Evolutionary conservation across 352 stramenopile species (phyloP).

Genomic region (Pythium brachiatum): DNA sequence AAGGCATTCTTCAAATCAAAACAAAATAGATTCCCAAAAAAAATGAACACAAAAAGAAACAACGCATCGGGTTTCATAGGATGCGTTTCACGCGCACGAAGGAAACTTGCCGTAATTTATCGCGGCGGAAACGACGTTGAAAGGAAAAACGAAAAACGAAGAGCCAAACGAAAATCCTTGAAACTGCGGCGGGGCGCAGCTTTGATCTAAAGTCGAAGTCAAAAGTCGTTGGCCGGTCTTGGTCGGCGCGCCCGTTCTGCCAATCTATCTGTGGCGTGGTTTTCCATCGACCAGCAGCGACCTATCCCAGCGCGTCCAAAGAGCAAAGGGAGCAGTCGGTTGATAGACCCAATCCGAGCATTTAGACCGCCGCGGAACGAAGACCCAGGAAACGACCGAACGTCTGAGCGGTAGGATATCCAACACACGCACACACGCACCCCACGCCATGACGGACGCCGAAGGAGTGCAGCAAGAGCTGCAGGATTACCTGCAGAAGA

Average conservation of each 20-base stretch:
- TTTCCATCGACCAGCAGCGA: slow-evolving; percentile 21
- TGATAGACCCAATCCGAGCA: not conserved
- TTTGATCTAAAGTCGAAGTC: slow-evolving; percentile 9
- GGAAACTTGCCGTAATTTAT: slow-evolving; percentile 23
- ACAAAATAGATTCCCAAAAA: not conserved
- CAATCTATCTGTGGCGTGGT: slow-evolving; percentile 11
- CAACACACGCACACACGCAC: not conserved
- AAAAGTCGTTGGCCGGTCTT: slow-evolving; percentile 14
- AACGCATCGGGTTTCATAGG: slow-evolving; percentile 3
- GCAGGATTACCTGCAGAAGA: slow-evolving; percentile 90
- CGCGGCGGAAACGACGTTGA: slow-evolving; percentile 27
- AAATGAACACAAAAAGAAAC: not conserved
- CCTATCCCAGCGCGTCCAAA: not conserved
- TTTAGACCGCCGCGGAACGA: not conserved
- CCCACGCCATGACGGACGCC: slow-evolving; percentile 66
- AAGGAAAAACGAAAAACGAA: slow-evolving; percentile 27
- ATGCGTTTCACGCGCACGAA: slow-evolving; percentile 8
- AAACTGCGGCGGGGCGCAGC: slow-evolving; percentile 20
- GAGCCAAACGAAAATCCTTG: slow-evolving; percentile 24
- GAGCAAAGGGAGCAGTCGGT: slow-evolving; percentile 5
- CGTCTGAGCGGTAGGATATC: not conserved
- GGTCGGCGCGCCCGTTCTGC: not conserved
- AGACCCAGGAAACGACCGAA: slow-evolving; percentile 12
- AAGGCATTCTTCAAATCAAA: not conserved
- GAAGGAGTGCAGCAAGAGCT: slow-evolving; percentile 89